phyloP scores from a whole-genome alignment of 495 filamentous ascomycete species.

The Podospora didyma region DNA sequence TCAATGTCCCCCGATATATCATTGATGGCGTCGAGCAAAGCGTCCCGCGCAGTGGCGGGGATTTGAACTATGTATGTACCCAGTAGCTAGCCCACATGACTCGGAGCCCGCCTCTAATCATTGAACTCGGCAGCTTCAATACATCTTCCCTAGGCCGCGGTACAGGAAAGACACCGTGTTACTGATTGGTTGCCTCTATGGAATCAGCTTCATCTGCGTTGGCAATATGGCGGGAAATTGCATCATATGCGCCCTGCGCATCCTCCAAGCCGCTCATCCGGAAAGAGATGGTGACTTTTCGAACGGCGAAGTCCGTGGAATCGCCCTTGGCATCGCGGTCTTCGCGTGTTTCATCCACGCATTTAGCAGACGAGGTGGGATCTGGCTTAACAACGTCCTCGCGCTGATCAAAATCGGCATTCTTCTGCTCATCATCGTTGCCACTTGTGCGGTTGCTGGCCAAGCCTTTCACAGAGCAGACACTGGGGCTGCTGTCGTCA shows the following conservation, averaged over 20 bases:
- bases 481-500: background rate
- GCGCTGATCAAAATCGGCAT: constrained; percentile 45
- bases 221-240: constrained; percentile 49
- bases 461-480: background rate
- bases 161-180: constrained; percentile 17
- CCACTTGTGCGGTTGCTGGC: background rate
- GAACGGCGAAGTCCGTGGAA: constrained; percentile 30
- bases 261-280: constrained; percentile 26
- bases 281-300: constrained; percentile 7
- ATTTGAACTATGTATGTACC: constrained; percentile 47
- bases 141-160: constrained; percentile 24
- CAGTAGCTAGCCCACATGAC: background rate
- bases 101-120: background rate
- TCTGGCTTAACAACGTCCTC: constrained; percentile 47
- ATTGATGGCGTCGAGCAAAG: constrained; percentile 22
- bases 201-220: constrained; percentile 42
- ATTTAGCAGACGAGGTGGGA: constrained; percentile 44
- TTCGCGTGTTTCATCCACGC: constrained; percentile 41
- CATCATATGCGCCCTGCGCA: constrained; percentile 36
- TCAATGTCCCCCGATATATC: constrained; percentile 38
- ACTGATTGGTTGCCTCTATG: constrained; percentile 43
- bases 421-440: constrained; percentile 25
- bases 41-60: constrained; percentile 47
- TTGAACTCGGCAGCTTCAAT: constrained; percentile 33
- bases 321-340: constrained; percentile 36